Evolutionary conservation across 2,329 filamentous ascomycete species (phyloP).

Genomic region (Pestalotiopsis sp.): DNA sequence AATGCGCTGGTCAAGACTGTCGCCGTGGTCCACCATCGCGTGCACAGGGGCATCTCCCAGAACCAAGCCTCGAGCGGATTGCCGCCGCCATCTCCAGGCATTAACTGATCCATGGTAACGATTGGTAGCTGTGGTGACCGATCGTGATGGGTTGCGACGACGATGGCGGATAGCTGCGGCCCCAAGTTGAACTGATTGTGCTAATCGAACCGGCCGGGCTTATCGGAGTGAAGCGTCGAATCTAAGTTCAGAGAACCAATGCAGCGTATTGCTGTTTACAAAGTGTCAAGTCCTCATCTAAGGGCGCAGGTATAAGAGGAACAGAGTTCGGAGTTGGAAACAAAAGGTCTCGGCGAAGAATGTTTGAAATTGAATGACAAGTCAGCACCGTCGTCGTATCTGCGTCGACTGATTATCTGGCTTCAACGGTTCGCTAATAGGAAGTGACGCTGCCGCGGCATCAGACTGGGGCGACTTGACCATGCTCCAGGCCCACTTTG

Average conservation of each 20-base stretch:
- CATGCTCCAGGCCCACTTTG: background rate
- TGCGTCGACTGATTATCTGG: slow-evolving; percentile 6
- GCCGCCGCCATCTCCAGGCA: slow-evolving; percentile 55
- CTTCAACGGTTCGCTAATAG: slow-evolving; percentile 5
- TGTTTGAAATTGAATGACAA: background rate
- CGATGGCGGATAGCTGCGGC: background rate
- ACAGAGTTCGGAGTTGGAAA: background rate
- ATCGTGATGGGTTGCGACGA: background rate
- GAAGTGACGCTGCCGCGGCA: background rate
- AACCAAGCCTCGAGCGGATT: slow-evolving; percentile 96
- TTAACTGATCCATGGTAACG: slow-evolving; percentile 55
- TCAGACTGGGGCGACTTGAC: background rate
- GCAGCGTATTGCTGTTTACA: background rate
- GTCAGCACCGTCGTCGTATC: background rate
- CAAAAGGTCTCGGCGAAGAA: background rate
- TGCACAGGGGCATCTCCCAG: slow-evolving; percentile 97
- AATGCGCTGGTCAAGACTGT: slow-evolving; percentile 84
- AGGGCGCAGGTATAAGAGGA: background rate
- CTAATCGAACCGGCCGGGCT: background rate
- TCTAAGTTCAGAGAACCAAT: background rate
- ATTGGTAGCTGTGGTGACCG: background rate
- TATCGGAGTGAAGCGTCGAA: background rate
- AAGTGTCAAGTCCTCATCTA: background rate
- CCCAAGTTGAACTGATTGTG: background rate
- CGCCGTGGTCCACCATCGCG: slow-evolving; percentile 93